Percentiles rank a stretch among this genome's conserved stretches.
phyloP scores from a whole-genome alignment of 192 early-diverging fungal species.

The Entomortierella beljakovae region DNA sequence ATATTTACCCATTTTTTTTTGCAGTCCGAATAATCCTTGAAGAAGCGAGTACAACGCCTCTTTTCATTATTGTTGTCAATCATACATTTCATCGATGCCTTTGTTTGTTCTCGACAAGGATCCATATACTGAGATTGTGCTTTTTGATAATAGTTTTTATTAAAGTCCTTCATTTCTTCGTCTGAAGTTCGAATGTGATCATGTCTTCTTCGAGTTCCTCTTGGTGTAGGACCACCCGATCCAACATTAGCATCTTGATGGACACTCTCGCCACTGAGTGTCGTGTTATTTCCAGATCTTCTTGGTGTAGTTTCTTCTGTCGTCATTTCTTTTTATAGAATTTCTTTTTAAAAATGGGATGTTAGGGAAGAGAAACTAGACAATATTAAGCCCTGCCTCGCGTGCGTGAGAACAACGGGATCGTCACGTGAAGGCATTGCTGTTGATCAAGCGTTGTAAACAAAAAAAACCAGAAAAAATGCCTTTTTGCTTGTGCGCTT shows the following conservation, averaged over 20 bases:
- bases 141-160: conserved; percentile 60
- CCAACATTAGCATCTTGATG: not conserved
- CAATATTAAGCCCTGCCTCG: too few species aligned
- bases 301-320: not conserved
- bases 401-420: too few species aligned
- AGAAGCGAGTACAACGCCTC: conserved; percentile 59
- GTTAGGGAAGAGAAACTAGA: not conserved
- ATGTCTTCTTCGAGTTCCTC: conserved; percentile 22
- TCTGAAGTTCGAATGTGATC: conserved; percentile 46
- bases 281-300: conserved; percentile 17
- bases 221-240: not conserved
- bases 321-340: conserved; percentile 5
- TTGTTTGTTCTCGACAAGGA: conserved; percentile 62
- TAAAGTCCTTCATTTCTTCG: conserved; percentile 50
- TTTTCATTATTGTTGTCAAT: conserved; percentile 66
- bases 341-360: not conserved
- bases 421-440: too few species aligned
- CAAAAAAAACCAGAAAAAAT: too few species aligned
- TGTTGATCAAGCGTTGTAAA: too few species aligned
- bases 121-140: conserved; percentile 66
- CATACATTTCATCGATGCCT: conserved; percentile 64
- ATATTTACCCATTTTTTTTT: conserved; percentile 68
- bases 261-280: not conserved
- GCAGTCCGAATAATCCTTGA: conserved; percentile 65
- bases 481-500: too few species aligned